A percentile compares a stretch with the other conserved stretches of the same genome.
phyloP scores from a whole-genome alignment of 129 eudicot genomes.

The Erigeron canadensis region DNA sequence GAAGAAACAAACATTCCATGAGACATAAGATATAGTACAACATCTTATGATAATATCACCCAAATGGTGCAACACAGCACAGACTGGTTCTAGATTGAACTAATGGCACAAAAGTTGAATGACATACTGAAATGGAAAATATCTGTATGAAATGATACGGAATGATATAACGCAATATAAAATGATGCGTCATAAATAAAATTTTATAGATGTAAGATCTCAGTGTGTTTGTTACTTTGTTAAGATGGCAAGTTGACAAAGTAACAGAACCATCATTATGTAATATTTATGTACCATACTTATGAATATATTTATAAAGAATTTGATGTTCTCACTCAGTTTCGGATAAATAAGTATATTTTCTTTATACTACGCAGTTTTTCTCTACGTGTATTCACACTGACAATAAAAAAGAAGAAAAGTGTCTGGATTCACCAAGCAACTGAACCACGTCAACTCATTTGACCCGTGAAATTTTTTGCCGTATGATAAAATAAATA shows the following conservation, averaged over 20 bases:
- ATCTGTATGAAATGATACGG: neutral
- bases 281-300: neutral
- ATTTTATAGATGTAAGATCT: constrained; percentile 1
- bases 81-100: neutral
- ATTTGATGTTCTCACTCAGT: neutral
- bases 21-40: neutral
- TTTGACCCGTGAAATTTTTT: constrained; percentile 10
- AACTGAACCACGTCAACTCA: neutral
- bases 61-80: neutral
- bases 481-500: neutral
- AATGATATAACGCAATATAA: neutral
- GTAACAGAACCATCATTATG: neutral
- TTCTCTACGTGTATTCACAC: constrained; percentile 1
- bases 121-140: neutral
- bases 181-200: neutral
- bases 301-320: neutral
- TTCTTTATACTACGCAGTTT: neutral
- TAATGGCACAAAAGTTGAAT: neutral
- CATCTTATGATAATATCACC: neutral
- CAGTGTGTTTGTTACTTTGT: neutral
- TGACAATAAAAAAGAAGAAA: neutral
- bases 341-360: neutral
- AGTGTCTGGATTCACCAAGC: neutral
- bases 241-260: neutral
- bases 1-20: neutral